Evolutionary conservation across 495 filamentous ascomycete genomes (phyloP).

Genomic region (Lentithecium fluviatile): DNA sequence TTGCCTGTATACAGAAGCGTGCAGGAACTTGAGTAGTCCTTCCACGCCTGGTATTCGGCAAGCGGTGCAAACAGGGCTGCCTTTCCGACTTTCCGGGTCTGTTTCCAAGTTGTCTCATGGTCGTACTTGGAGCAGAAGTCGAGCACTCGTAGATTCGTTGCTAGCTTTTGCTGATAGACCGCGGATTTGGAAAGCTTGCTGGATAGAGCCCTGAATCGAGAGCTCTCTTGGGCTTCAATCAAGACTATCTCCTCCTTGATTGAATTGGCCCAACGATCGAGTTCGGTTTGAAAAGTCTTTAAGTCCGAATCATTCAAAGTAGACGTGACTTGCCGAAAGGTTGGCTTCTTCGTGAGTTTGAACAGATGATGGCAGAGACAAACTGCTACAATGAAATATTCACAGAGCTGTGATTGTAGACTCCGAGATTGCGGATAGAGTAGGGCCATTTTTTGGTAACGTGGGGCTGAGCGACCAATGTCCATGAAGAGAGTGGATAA

Average conservation of each 20-base stretch:
- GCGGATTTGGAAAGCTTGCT: conserved; percentile 33
- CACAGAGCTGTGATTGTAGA: conserved; percentile 44
- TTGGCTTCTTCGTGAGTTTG: conserved; percentile 43
- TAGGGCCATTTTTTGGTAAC: conserved; percentile 45
- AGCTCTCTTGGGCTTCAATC: conserved; percentile 42
- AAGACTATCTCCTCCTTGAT: conserved; percentile 46
- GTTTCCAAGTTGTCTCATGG: conserved; percentile 47
- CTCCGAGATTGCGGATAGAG: conserved; percentile 46
- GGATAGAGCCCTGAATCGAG: conserved; percentile 35
- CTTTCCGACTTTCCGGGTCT: conserved; percentile 46
- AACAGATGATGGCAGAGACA: conserved; percentile 45
- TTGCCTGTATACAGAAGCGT: conserved; percentile 46
- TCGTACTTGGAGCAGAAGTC: conserved; percentile 47
- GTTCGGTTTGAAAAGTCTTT: conserved; percentile 41
- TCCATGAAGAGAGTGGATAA: conserved; percentile 47
- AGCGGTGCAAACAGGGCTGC: conserved; percentile 37
- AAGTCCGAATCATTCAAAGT: conserved; percentile 39
- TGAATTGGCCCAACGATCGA: conserved; percentile 43
- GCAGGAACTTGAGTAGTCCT: conserved; percentile 28
- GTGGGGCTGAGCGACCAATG: conserved; percentile 45
- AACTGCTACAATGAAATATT: conserved; percentile 50
- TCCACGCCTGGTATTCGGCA: conserved; percentile 45
- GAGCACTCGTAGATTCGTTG: conserved; percentile 36
- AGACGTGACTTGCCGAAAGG: conserved; percentile 40
- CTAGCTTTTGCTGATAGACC: conserved; percentile 35